phyloP scores from a whole-genome alignment of 306 rosid species.

The Prunus davidiana region DNA sequence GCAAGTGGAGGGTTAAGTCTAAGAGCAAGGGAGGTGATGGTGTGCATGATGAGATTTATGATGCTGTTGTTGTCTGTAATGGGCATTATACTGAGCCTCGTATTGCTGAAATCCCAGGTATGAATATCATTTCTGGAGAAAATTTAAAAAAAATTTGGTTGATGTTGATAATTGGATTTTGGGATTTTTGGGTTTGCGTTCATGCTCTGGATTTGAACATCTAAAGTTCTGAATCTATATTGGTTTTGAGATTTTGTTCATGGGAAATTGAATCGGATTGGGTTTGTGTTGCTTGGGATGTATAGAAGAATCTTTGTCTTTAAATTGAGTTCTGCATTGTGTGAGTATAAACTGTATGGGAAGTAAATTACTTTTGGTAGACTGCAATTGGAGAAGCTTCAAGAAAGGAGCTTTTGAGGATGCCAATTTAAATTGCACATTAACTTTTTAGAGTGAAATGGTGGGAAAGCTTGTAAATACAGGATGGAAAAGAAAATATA shows the following conservation, averaged over 20 bases:
- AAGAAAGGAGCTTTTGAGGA: background rate
- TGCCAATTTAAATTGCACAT: background rate
- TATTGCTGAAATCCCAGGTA: conserved; percentile 40
- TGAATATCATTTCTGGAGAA: background rate
- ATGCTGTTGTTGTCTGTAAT: conserved; percentile 48
- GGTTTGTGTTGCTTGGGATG: background rate
- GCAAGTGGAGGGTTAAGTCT: conserved; percentile 35
- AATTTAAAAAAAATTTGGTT: background rate
- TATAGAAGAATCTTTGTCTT: too few species aligned
- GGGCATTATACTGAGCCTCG: conserved; percentile 44
- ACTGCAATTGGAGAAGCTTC: background rate
- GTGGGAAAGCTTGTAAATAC: background rate
- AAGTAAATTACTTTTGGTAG: background rate
- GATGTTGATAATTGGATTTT: background rate
- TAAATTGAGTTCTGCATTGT: background rate
- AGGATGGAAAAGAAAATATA: background rate
- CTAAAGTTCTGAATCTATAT: background rate
- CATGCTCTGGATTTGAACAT: background rate
- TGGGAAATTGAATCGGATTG: background rate
- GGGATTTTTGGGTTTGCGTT: background rate
- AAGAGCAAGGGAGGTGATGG: conserved; percentile 27
- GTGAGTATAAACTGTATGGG: background rate
- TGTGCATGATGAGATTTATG: conserved; percentile 26
- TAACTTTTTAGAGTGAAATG: background rate
- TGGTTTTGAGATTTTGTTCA: background rate